Base-by-base conservation (phyloP, 257 asterid genomes). In the Eustoma russellianum region DNA sequence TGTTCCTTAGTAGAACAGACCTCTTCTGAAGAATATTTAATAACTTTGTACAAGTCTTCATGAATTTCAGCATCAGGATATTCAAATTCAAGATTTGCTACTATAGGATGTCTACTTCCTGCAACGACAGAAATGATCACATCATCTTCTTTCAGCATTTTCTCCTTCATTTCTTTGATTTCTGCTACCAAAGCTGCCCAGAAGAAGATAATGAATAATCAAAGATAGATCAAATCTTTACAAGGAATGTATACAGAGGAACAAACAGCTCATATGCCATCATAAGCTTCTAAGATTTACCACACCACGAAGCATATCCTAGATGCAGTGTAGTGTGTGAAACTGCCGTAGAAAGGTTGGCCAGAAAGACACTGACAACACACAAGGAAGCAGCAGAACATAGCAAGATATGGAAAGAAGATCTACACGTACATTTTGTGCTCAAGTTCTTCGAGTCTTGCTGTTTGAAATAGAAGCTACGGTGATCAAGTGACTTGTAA, bases 401-500 rank as follows among this genome's bases (percentile, higher is more conserved):
- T 55, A 15, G 12, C 40, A 38, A 34, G 24, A 28, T 34, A 17
- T 24, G 9, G 52, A n/a, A n/a, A n/a, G 18, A 52, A 40, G 51
- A 45, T 44, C 41, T 51, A 46, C 64, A 79, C 99, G 78, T 74
- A 92, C 99, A 79, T 77, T 92, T 88, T 46, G 95, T 66, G 83
- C 95, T 75, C 90, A 92, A 77, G 75, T 80, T 77, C 88, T 88
- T 92, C 0, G 97, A 83, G 68, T 92, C 99, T 72, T 85, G 97
- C 72, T 88, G 99, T 86, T 88, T 92, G 77, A 92, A 92, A 66
- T 88, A 92, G 85, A 92, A 92, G 73, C 97, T 83, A 60, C 97
- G 97, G 73, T 92, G 99, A 59, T 92, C 97, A 51, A 92, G 99
- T 24, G 99, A 92, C 81, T 88, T 92, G 70, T 79, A 79, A 59